These are phyloP conservation scores for Ambrosiella xylebori DNA, from an alignment of 2,329 filamentous ascomycete species.

Conservation along the genomic window DNA sequence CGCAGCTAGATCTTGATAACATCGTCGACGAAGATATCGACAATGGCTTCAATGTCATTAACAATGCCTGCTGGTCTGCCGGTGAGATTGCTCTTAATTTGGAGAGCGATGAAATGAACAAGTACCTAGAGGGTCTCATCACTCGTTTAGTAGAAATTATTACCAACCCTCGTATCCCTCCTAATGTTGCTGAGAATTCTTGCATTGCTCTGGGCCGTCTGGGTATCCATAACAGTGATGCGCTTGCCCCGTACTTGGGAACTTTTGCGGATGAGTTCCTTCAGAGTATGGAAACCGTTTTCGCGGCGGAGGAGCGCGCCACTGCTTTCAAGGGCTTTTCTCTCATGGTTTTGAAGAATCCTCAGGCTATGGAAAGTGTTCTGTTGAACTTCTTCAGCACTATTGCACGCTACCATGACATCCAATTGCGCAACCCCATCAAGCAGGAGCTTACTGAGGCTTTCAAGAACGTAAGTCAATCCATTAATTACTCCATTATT, in stretches of 20 bases:
- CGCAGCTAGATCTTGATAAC: conserved; percentile 68
- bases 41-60: conserved; percentile 77
- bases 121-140: conserved; percentile 62
- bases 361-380: conserved; percentile 77
- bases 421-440: conserved; percentile 39
- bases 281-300: conserved; percentile 63
- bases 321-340: conserved; percentile 87
- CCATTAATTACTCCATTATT: background rate
- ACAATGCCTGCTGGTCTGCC: conserved; percentile 95
- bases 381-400: conserved; percentile 67
- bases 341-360: conserved; percentile 67
- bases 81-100: conserved; percentile 81
- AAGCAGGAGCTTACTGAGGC: conserved; percentile 51
- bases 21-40: conserved; percentile 67
- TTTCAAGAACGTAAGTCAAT: conserved; percentile 55
- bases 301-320: conserved; percentile 83
- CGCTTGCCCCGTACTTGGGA: conserved; percentile 60
- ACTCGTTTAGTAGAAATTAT: conserved; percentile 67
- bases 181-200: conserved; percentile 81
- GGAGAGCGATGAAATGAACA: conserved; percentile 49
- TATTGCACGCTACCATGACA: conserved; percentile 62
- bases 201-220: conserved; percentile 82
- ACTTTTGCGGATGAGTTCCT: conserved; percentile 74
- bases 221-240: conserved; percentile 59
- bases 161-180: conserved; percentile 67